Base-by-base conservation (phyloP, 2,329 filamentous ascomycete genomes). In the Oidium heveae region DNA sequence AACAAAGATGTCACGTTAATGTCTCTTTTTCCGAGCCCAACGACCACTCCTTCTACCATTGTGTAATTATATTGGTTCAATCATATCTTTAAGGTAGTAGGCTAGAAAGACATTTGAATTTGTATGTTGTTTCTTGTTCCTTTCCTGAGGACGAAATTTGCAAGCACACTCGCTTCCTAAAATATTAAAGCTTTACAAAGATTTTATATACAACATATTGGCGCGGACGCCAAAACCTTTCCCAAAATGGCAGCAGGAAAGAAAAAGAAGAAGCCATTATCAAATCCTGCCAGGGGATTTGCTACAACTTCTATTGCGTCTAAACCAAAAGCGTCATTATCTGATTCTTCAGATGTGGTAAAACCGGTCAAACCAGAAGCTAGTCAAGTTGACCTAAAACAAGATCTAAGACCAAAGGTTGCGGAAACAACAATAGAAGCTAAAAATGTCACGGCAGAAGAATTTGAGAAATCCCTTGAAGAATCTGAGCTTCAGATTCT, bases 261-360 rank as follows among this genome's bases (percentile, higher is more conserved):
- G 64, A 84, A 86, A 68, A 94, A 94, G 71, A 94, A 95, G 73
- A 96, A 95, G 75, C 75, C 84, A 55, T 77, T 78, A 28, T 77
- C 82, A 34, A 96, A 95, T 68, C 86, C 88, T 57, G 86, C 87
- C 41, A 76, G 91, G 67, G 91, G 88, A 18, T 94, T 95, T 69
- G 86, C 89, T 59, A 98, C 91, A 5, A 93, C 86, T 13, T 96
- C 89, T 1, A 76, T 94, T 57, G 86, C 87, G 46, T 93, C 86
- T 24, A 56, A 88, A 62, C 74, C 79, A 9, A 75, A 85, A 65
- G 52, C 57, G 12, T n/a, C 18, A n/a, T 15, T 18, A 18, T 39
- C 28, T 22, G 24, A 47, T 15, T 15, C 18, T 20, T 18, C n/a
- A 18, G 44, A 22, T 10, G 18, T 15, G n/a, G n/a, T 22, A 15